Base-by-base conservation (phyloP, 768 basidiomycete species). In the Russula foetens region DNA sequence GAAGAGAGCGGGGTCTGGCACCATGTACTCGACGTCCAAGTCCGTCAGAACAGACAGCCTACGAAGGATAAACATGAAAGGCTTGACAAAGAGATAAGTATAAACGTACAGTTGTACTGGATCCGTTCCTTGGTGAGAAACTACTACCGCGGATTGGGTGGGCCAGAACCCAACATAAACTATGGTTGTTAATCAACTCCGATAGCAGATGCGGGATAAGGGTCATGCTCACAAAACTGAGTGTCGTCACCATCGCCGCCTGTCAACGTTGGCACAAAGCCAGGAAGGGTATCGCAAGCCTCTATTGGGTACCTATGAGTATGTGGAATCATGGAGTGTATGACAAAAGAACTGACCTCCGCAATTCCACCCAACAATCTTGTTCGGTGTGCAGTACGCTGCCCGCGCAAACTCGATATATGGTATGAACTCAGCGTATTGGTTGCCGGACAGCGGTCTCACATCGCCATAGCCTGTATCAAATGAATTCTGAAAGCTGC, bases 321-420 rank as follows among this genome's bases (percentile, higher is more conserved):
- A 6, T 23, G 59, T 38, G 52, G 39, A 23, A 50, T 8, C 8
- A 1, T 3, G 21, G 38, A 49, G 35, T 7, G n/a, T 7, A 48
- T 46, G 23, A 21, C n/a, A 66, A 54, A 56, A 6, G 19, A 51
- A 67, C 69, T 47, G 67, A 77, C 77, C 68, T 59, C 81, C 78
- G 63, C 79, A 85, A 5, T 66, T 53, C 79, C 79, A 82, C 26
- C 62, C 71, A 26, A 69, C 64, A 14, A 79, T 63, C 49, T 67
- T 71, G 59, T 64, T 68, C 0, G 76, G 71, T 2, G 72, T 41
- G 63, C 82, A 84, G 67, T 84, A 83, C 15, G 81, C 78, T 5
- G 82, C 83, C 23, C 79, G 73, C 35, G 83, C 80, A 68, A 84
- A 79, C 66, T 80, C 73, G 0, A 78, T 75, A 58, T 74, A 82